Evolutionary conservation across 495 filamentous ascomycete species (phyloP).

Genomic region (Penicillium arizonense): DNA sequence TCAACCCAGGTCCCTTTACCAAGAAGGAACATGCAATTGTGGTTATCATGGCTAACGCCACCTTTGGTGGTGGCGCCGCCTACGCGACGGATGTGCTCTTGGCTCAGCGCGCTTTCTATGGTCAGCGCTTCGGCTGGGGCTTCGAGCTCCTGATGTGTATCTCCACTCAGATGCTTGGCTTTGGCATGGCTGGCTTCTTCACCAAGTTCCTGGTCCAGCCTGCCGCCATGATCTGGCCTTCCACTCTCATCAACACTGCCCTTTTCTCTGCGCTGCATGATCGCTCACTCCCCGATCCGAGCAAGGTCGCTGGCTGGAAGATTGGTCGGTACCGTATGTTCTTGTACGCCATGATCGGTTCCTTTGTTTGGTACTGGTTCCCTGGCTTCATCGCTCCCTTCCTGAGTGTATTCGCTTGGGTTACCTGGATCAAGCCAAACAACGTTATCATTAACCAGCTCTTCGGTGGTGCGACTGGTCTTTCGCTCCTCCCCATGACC

Average conservation of each 20-base stretch:
- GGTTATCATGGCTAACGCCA: conserved; percentile 64
- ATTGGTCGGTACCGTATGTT: conserved; percentile 67
- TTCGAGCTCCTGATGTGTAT: conserved; percentile 68
- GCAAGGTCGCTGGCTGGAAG: conserved; percentile 60
- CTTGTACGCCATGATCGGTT: conserved; percentile 54
- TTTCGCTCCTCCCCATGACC: conserved; percentile 61
- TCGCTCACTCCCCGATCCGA: conserved; percentile 54
- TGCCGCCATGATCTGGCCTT: conserved; percentile 76
- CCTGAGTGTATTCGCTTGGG: conserved; percentile 46
- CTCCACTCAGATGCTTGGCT: conserved; percentile 69
- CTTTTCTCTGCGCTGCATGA: conserved; percentile 74
- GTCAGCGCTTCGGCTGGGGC: conserved; percentile 62
- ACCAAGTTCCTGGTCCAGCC: conserved; percentile 58
- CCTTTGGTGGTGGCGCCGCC: conserved; percentile 53
- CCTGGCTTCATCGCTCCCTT: conserved; percentile 48
- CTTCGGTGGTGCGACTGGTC: conserved; percentile 58
- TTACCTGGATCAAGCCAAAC: conserved; percentile 52
- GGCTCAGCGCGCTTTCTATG: conserved; percentile 65
- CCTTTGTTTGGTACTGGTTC: conserved; percentile 64
- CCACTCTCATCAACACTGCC: conserved; percentile 59
- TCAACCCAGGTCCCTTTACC: conserved; percentile 73
- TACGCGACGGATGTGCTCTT: conserved; percentile 68
- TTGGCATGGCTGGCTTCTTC: conserved; percentile 69
- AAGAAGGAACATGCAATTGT: conserved; percentile 75
- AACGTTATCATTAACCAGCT: conserved; percentile 53